These are phyloP conservation scores for Dendrobium catenatum DNA, from an alignment of 106 monocot genomes.

Conservation along the genomic window DNA sequence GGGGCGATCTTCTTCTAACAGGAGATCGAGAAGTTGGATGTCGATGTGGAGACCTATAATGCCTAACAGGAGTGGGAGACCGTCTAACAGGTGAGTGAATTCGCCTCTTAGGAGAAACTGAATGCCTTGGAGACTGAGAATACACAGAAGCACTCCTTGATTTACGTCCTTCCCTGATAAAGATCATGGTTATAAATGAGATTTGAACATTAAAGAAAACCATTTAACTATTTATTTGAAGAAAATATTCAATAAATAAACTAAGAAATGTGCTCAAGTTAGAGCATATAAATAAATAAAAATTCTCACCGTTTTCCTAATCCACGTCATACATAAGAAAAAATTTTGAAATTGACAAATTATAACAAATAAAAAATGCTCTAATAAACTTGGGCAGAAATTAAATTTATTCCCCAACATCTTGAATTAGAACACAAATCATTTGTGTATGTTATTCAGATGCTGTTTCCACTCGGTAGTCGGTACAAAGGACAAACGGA, in stretches of 20 bases:
- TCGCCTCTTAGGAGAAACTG: slow-evolving; percentile 28
- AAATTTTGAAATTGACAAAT: not conserved
- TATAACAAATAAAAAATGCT: not conserved
- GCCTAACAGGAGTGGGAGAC: slow-evolving; percentile 24
- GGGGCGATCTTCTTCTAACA: slow-evolving; percentile 40
- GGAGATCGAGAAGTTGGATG: slow-evolving; percentile 25
- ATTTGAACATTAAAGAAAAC: not conserved
- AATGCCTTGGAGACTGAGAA: slow-evolving; percentile 27
- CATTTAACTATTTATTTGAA: not conserved
- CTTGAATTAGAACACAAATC: not conserved
- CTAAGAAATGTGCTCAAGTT: not conserved
- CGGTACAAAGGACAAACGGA: not conserved
- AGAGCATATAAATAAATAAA: not conserved
- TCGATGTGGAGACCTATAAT: slow-evolving; percentile 34
- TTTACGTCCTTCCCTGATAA: slow-evolving; percentile 38
- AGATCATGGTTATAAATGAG: slow-evolving; percentile 1
- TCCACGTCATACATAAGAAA: not conserved
- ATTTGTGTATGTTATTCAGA: not conserved
- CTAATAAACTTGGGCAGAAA: not conserved
- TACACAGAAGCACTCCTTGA: slow-evolving; percentile 54
- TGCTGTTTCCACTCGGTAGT: not conserved
- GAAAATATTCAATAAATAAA: not conserved
- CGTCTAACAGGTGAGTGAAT: slow-evolving; percentile 23
- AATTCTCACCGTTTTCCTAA: not conserved
- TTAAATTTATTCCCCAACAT: not conserved